Evolutionary conservation across 768 basidiomycete genomes (phyloP), one percentile per base, ranked within the genome.

Genomic region (Rhodocollybia butyracea): DNA sequence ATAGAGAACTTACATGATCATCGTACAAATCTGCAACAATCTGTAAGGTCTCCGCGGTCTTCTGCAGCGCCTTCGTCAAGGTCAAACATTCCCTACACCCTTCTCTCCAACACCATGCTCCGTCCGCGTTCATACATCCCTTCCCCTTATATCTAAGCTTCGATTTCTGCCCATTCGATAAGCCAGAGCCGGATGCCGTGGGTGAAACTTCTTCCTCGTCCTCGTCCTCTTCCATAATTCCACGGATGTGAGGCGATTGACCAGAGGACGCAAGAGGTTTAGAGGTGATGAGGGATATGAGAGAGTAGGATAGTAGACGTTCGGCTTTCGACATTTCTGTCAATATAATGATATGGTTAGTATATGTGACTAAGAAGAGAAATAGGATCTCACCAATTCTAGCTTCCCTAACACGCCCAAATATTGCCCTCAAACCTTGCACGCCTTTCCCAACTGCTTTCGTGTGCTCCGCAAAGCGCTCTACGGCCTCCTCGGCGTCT

Each of bases 101-200:
- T 51, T 94, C 89, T 24, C 84, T 77, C 91, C 91, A 95, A 66
- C 91, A 92, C 89, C 92, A 90, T 3, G 89, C 91, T 1, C 89
- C 86, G 24, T 89, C 81, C 8, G 76, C 73, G 59, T 92, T 93
- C 52, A 84, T 62, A 47, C 87, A 63, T 0, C 88, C 86, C 55
- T 77, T 82, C n/a, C 66, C 66, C 53, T 76, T 76, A 38, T 46
- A 46, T 32, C 24, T 54, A 13, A 34, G 67, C 61, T 13, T 70
- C 19, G 31, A 21, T n/a, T 46, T 54, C n/a, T 17, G 7, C 39
- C 39, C 39, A n/a, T n/a, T n/a, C n/a, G n/a, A n/a, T n/a, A n/a
- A n/a, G n/a, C n/a, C n/a, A n/a, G n/a, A n/a, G n/a, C n/a, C n/a
- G n/a, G n/a, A n/a, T n/a, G n/a, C n/a, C 27, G 21, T n/a, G 26